Evolutionary conservation across 805 yeast genomes (phyloP), one percentile per base, ranked within the genome.

Genomic region (Cyberlindnera euphorbiae): DNA sequence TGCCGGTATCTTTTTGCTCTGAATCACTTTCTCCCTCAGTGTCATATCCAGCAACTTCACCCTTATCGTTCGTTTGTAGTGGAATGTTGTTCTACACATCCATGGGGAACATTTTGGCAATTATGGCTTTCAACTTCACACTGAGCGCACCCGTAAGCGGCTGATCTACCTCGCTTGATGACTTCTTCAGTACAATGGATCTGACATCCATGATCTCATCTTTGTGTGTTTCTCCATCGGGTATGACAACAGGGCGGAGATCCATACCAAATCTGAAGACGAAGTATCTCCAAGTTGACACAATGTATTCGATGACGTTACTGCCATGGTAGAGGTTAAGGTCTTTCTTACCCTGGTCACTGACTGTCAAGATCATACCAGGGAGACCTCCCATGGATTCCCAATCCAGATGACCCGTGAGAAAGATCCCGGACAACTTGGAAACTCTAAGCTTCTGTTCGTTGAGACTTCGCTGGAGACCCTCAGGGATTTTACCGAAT

Each of bases 371-470:
- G 32, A 90, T 74, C 50, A 86, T 62, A 0, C 98, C 98, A 0
- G 97, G 97, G 6, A 90, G 59, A 0, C 98, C 98, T n/a, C 95
- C 86, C 3, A 87, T 62, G n/a, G 80, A 69, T 6, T 71, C 57
- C 96, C 96, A 90, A 36, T 71, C 59, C 9, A 84, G 43, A n/a
- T 64, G 64, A 3, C 98, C 98, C 0, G 96, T 79, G 5, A 93
- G 52, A 50, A 85, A 89, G 4, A 90, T 63, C 25, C 77, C 74
- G 32, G 73, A 68, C 22, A 86, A 58, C 43, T 74, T 79, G 2
- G 79, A 68, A 11, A 83, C 59, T 30, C 71, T 67, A 17, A 79
- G 55, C 30, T 75, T 74, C 44, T 73, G 67, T 45, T 82, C 87
- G 40, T 75, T 73, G 34, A 86, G 59, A 4, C 74, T 62, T 50